Percentiles rank a stretch among this genome's conserved stretches.
Conservation (phyloP, 768 basidiomycete species). For the Tulasnella sp. region DNA sequence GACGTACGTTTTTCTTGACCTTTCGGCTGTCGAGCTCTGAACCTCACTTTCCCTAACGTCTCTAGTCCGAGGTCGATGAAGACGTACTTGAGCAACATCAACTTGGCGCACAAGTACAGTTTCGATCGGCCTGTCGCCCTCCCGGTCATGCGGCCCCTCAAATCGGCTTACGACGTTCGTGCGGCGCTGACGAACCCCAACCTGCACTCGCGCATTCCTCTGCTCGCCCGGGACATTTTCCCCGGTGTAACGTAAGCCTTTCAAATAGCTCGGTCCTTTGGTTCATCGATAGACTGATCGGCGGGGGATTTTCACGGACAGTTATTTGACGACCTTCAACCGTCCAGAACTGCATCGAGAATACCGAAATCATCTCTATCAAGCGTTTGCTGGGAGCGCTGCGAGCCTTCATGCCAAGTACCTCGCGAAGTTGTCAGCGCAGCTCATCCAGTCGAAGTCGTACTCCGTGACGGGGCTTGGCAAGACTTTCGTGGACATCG, state of each 20-base stretch:
- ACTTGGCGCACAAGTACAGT: conserved; percentile 53
- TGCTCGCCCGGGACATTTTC: neutral
- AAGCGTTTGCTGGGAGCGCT: neutral
- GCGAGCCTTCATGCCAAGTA: conserved; percentile 33
- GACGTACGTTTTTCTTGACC: conserved; percentile 41
- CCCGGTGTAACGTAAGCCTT: conserved; percentile 18
- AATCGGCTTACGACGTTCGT: neutral
- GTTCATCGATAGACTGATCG: neutral
- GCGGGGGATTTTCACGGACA: neutral
- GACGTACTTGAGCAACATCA: conserved; percentile 46
- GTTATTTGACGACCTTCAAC: conserved; percentile 25
- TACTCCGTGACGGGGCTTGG: conserved; percentile 60
- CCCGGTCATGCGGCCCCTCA: neutral
- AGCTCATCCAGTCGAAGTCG: conserved; percentile 60
- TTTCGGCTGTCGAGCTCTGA: neutral
- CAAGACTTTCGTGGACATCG: conserved; percentile 62
- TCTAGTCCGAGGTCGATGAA: conserved; percentile 53
- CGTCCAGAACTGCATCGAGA: conserved; percentile 11
- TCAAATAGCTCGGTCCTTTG: no score
- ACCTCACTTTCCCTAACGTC: neutral
- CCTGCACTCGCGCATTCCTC: conserved; percentile 6
- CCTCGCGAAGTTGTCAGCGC: conserved; percentile 54
- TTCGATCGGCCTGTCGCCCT: conserved; percentile 54
- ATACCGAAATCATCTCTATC: neutral
- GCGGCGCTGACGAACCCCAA: conserved; percentile 23